Conservation (phyloP, 352 stramenopile species). For the Phytopythium boreale region DNA sequence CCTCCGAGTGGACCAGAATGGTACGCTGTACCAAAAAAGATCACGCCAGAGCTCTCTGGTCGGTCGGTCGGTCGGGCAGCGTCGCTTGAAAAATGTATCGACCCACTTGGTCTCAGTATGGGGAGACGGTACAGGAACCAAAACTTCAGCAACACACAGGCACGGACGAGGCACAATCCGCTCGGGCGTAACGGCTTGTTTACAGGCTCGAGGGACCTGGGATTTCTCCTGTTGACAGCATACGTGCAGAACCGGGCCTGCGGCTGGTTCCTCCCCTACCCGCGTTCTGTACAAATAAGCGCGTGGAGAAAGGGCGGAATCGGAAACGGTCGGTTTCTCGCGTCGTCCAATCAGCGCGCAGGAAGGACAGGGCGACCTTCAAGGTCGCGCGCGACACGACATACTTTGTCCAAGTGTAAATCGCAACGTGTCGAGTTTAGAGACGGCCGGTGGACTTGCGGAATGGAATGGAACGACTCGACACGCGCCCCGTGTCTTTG, state of each 20-base stretch:
- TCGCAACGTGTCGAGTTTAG: neutral
- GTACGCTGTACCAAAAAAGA: constrained; percentile 18
- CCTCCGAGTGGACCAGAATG: constrained; percentile 3
- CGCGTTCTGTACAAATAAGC: neutral
- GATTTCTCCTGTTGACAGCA: neutral
- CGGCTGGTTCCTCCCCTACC: neutral
- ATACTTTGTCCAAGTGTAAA: neutral
- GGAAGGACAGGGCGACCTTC: constrained; percentile 19
- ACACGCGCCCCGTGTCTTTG: constrained; percentile 9
- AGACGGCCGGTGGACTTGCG: too few relatives aligned
- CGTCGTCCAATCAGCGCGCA: constrained; percentile 3
- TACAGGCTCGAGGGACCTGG: neutral
- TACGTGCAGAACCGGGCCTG: neutral
- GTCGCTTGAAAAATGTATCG: constrained; percentile 7
- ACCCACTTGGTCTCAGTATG: neutral
- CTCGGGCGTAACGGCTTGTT: constrained; percentile 1
- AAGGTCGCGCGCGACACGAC: constrained; percentile 1
- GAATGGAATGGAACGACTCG: neutral
- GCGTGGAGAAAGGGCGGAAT: neutral
- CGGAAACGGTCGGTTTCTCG: neutral
- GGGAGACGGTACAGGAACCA: neutral
- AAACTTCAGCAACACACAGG: constrained; percentile 7
- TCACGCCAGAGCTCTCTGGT: constrained; percentile 15
- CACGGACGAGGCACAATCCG: constrained; percentile 1
- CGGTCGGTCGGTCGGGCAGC: constrained; percentile 19